Conservation (phyloP, 495 filamentous ascomycete species). For the Podospora fimiseda region DNA sequence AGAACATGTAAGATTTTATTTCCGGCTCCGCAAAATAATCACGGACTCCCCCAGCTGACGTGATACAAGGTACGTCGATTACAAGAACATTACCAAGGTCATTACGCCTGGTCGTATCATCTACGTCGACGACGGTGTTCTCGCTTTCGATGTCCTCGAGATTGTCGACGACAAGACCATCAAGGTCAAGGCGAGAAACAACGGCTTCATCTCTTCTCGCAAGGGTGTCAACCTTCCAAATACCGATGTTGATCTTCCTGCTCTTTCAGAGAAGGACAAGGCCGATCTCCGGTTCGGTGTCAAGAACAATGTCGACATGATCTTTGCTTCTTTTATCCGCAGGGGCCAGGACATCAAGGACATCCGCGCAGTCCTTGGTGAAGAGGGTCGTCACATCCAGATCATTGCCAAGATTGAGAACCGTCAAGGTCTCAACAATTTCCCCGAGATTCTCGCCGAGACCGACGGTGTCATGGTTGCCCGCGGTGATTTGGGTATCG, state of each 20-base stretch:
- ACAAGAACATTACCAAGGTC: slow-evolving; percentile 99
- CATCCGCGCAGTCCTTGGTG: slow-evolving; percentile 85
- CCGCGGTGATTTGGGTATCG: slow-evolving; percentile 96
- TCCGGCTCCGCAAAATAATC: background rate
- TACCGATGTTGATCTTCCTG: slow-evolving; percentile 96
- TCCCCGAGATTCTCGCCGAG: slow-evolving; percentile 90
- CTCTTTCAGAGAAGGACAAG: slow-evolving; percentile 98
- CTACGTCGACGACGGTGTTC: slow-evolving; percentile 96
- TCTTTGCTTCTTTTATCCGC: slow-evolving; percentile 98
- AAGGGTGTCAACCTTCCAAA: slow-evolving; percentile 99
- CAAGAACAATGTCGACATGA: slow-evolving; percentile 97
- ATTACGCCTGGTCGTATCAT: slow-evolving; percentile 89
- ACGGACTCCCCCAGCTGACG: slow-evolving; percentile 10
- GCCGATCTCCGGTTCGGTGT: slow-evolving; percentile 89
- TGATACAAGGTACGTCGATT: slow-evolving; percentile 80
- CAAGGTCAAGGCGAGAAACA: slow-evolving; percentile 79
- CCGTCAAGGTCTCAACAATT: slow-evolving; percentile 96
- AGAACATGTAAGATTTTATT: slow-evolving; percentile 81
- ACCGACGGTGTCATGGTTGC: slow-evolving; percentile 99
- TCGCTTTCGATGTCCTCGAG: slow-evolving; percentile 88
- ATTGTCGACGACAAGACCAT: slow-evolving; percentile 85
- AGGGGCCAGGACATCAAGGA: slow-evolving; percentile 81
- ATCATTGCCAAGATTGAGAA: slow-evolving; percentile 99
- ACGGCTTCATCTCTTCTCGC: slow-evolving; percentile 94
- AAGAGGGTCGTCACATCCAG: slow-evolving; percentile 93